Evolutionary conservation across 352 stramenopile genomes (phyloP), one percentile per base, ranked within the genome.

Genomic region (Phytophthora megakarya): DNA sequence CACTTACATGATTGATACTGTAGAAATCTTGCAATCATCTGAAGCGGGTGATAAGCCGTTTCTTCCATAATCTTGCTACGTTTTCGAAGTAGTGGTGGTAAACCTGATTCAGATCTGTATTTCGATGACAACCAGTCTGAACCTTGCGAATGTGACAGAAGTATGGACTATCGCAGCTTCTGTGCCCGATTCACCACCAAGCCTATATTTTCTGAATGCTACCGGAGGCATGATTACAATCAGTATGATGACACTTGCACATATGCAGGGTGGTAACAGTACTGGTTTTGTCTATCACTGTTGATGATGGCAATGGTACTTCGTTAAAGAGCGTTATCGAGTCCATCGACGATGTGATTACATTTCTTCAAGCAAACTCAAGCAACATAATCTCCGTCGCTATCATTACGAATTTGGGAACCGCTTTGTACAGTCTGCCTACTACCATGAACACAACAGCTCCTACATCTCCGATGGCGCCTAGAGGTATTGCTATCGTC

Each of bases 221-320:
- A 89, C 76, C 1, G 82, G 82, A 0, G 76, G 80, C 0, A 68
- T 73, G 37, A 67, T 87, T 30, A 62, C 66, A 1, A 70, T 88
- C 47, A 74, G 82, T 42, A 33, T 91, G 30, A 40, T 79, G 12
- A 74, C 72, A 18, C 68, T 80, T 10, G 21, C 40, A 10, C 87
- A 89, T 38, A 85, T 91, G 82, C 69, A 75, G 39, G 80, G 80
- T 5, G 62, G 78, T 3, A 44, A 23, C 12, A 69, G 89, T 48
- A 63, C 38, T 13, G 80, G 78, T 1, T 91, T 89, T 42, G n/a
- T 70, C 50, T 0, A 47, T 91, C 15, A 61, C 50, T 23, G 46
- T 83, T 7, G 61, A 77, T 30, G 69, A 86, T 35, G 23, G 12
- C 4, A 30, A 26, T 37, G 64, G 50, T 11, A 58, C 28, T n/a